Conservation (phyloP, 2,329 filamentous ascomycete genomes). For the Polychaeton citri region DNA sequence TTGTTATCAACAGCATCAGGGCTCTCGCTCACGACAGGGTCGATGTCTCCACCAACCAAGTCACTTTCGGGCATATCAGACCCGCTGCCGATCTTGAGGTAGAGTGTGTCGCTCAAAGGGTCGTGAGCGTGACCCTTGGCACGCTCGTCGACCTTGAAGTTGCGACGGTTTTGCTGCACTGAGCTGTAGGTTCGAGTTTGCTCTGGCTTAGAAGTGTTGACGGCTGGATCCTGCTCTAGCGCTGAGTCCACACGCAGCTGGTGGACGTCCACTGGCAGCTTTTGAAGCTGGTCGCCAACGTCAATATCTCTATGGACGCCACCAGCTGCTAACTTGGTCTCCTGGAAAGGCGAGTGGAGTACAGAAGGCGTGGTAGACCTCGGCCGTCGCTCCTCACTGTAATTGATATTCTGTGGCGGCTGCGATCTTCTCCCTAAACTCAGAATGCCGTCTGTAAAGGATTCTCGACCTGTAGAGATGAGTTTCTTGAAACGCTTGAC, state of each 20-base stretch:
- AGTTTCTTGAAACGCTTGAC: slow-evolving; percentile 78
- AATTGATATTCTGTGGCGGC: background rate
- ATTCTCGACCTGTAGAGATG: slow-evolving; percentile 43
- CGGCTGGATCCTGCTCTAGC: background rate
- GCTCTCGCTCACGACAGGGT: slow-evolving; percentile 58
- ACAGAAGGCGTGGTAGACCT: background rate
- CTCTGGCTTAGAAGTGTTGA: background rate
- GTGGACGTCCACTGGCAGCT: slow-evolving; percentile 13
- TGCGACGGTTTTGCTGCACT: slow-evolving; percentile 14
- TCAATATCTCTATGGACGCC: slow-evolving; percentile 38
- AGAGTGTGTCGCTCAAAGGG: slow-evolving; percentile 50
- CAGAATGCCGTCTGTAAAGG: slow-evolving; percentile 29
- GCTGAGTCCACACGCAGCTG: slow-evolving; percentile 1
- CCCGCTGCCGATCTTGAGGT: slow-evolving; percentile 60
- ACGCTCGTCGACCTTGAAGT: slow-evolving; percentile 17
- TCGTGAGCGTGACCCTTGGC: slow-evolving; percentile 52
- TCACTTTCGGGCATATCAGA: background rate
- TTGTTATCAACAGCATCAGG: slow-evolving; percentile 74
- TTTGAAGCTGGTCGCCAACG: slow-evolving; percentile 15
- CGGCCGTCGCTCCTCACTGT: slow-evolving; percentile 32
- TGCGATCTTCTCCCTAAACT: background rate
- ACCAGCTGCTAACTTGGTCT: slow-evolving; percentile 38
- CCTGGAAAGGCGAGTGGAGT: slow-evolving; percentile 18
- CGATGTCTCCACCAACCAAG: background rate
- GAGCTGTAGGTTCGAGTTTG: background rate